Evolutionary conservation across 73 alveolate species (phyloP), one percentile per base, ranked within the genome.

Genomic region (Paramecium tetraurelia): DNA sequence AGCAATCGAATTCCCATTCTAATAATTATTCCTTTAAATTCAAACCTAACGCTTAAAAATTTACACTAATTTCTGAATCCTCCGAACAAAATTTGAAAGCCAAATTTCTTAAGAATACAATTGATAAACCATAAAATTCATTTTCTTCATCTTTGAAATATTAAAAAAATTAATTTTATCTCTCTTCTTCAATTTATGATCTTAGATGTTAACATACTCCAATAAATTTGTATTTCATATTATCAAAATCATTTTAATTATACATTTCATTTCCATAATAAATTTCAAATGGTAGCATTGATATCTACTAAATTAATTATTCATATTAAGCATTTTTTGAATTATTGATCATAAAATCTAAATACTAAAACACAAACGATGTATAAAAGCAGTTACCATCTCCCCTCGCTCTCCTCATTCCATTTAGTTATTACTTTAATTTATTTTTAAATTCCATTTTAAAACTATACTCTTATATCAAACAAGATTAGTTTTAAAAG

Each of bases 371-470:
- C 31, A 11, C 84, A 63, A 63, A 63, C 14, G 84, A 27, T 12
- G 84, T 63, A 33, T 63, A 63, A 63, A 63, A 63, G 21, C 84
- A 63, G 9, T 63, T 63, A 22, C 84, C 84, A 63, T 63, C 84
- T 31, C 84, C 84, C 31, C 84, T 63, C 2, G 27, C 50, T 22
- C 12, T 27, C 29, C 84, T 63, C 50, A 63, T 31, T 27, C 84
- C 46, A 63, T 2, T 27, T 12, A 27, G 27, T 0, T 12, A 4
- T 63, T 63, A 0, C 16, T n/a, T 27, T 63, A 63, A 63, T 27
- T 63, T 0, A 1, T 0, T 24, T 24, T 63, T 63, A 12, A 6
- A 0, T 31, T 63, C 50, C 0, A 14, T 0, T 5, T 27, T 10
- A 14, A 63, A 7, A 1, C 50, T 22, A 63, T 63, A 63, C 3